Base-by-base conservation (phyloP, 352 stramenopile species). In the Pythium scleroteichum region DNA sequence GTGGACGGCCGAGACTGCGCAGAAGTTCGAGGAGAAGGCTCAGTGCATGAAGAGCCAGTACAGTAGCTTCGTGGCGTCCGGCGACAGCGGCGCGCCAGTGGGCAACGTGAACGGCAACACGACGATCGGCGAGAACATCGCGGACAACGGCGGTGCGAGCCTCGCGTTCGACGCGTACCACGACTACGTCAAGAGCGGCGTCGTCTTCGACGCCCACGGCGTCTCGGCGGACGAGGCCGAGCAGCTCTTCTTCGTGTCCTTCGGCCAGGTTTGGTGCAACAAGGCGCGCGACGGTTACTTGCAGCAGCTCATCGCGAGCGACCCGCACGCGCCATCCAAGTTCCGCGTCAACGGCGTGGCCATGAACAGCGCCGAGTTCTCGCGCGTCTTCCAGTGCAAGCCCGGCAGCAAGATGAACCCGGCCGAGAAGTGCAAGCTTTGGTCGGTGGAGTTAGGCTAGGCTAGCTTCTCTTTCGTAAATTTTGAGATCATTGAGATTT, bases 1-100 rank as follows among this genome's bases (percentile, higher is more conserved):
- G 92, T 98, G 94, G 93, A 95, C 83, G 3, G 33, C 78, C 23
- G 69, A 73, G 26, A 96, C 96, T 12, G 71, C 53, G 24, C 60
- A 65, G 16, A 79, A 90, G 48, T 98, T 94, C 54, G 53, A 87
- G 23, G 39, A 47, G 14, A 79, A 82, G 14, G 79, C 82, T 1
- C 47, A 72, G 54, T 92, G 82, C 44, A 69, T 90, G 17, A 62
- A 66, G 19, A 68, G 81, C 24, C 71, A 90, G 64, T 90, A 90
- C 69, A 74, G 56, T 27, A 40, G 42, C 0, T 83, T 86, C 39
- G 61, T 60, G 2, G 78, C 76, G 7, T 54, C 59, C 40, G 60
- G 69, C 2, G 66, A 79, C 35, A 47, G 70, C 44, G 72, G 68
- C 39, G 26, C 52, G 13, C 14, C 71, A 9, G 48, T 90, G 0